Conservation (phyloP, 352 stramenopile species). For the Thalassiosira ordinaria region DNA sequence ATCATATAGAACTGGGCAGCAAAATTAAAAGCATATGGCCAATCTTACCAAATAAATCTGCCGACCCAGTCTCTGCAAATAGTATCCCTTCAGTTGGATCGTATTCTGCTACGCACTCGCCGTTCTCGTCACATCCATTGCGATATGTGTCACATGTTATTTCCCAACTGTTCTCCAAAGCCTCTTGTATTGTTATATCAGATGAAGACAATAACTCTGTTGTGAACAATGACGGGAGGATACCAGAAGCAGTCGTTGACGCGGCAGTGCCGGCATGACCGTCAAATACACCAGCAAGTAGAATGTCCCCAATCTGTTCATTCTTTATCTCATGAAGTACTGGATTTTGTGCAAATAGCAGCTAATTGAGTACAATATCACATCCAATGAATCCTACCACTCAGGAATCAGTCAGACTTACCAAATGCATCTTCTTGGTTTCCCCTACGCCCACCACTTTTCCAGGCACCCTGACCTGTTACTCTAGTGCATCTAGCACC, state of each 20-base stretch:
- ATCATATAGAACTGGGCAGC: neutral
- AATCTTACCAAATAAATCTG: conserved; percentile 45
- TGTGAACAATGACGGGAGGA: conserved; percentile 61
- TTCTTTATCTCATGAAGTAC: conserved; percentile 76
- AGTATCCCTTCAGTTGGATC: conserved; percentile 59
- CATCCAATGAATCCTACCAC: neutral
- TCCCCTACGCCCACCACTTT: conserved; percentile 60
- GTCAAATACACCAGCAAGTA: conserved; percentile 77
- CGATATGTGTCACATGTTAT: conserved; percentile 65
- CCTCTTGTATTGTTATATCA: conserved; percentile 25
- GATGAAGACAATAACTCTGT: conserved; percentile 51
- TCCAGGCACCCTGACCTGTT: conserved; percentile 69
- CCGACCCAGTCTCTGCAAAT: conserved; percentile 42
- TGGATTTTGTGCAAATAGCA: conserved; percentile 17
- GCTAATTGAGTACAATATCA: neutral
- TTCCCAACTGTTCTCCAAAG: conserved; percentile 43
- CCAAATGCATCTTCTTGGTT: conserved; percentile 75
- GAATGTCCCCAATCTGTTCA: conserved; percentile 49
- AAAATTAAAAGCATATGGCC: neutral
- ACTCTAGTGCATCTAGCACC: conserved; percentile 25
- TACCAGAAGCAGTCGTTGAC: conserved; percentile 54
- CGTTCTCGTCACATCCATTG: conserved; percentile 61
- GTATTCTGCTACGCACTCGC: conserved; percentile 69
- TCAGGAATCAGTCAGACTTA: conserved; percentile 21
- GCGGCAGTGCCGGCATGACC: conserved; percentile 73